Evolutionary conservation across 345 rosid species (phyloP).

Genomic region (Hypericum perforatum): DNA sequence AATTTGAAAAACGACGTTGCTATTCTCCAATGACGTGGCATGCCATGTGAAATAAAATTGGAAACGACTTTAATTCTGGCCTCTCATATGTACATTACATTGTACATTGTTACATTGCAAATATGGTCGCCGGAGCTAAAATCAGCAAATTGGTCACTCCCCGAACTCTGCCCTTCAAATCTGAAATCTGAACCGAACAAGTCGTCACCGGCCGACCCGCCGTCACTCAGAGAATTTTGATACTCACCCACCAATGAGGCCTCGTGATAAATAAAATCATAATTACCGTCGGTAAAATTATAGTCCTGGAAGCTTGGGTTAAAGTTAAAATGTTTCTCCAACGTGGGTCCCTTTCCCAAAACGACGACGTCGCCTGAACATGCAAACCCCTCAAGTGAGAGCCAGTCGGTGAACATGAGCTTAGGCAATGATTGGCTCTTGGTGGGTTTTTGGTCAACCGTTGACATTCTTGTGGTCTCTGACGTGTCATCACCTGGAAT

Average conservation of each 20-base stretch:
- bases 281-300: too few relatives aligned
- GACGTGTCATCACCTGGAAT: slow-evolving; percentile 22
- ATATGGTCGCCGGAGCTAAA: slow-evolving; percentile 27
- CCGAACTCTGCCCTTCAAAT: slow-evolving; percentile 38
- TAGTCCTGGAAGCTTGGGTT: slow-evolving; percentile 20
- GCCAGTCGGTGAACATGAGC: slow-evolving; percentile 51
- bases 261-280: slow-evolving; percentile 14
- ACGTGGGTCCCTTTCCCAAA: slow-evolving; percentile 4
- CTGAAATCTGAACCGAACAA: slow-evolving; percentile 36
- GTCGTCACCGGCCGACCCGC: slow-evolving; percentile 14
- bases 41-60: too few relatives aligned
- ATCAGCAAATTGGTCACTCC: slow-evolving; percentile 25
- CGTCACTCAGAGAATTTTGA: slow-evolving; percentile 2
- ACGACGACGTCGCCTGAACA: slow-evolving; percentile 1
- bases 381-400: too few relatives aligned
- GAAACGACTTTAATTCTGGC: neutral
- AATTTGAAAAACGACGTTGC: too few relatives aligned
- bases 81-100: slow-evolving; percentile 36
- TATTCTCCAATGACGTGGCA: too few relatives aligned
- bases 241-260: slow-evolving; percentile 20
- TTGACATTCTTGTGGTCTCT: slow-evolving; percentile 13
- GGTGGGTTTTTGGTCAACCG: slow-evolving; percentile 9
- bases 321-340: neutral
- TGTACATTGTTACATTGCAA: slow-evolving; percentile 30
- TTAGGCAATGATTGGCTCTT: slow-evolving; percentile 31